Percentiles rank a stretch among this genome's conserved stretches.
These are phyloP conservation scores for Aspergillus olivimuriae DNA, from an alignment of 495 filamentous ascomycete species.

Conservation along the genomic window DNA sequence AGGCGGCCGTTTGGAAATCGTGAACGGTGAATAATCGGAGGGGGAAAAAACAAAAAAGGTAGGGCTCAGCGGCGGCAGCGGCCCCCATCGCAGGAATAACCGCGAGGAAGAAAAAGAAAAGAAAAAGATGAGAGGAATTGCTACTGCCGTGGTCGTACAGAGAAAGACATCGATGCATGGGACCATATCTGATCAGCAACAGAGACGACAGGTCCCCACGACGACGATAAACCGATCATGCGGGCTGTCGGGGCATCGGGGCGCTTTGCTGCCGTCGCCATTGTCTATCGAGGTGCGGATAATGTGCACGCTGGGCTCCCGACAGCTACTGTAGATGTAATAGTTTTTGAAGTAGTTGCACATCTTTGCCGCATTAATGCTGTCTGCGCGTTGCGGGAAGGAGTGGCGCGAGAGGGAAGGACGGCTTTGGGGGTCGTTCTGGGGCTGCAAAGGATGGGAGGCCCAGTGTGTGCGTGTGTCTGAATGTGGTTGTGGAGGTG, in stretches of 20 bases:
- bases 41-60: no score
- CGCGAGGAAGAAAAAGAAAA: no score
- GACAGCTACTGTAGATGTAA: slow-evolving; percentile 68
- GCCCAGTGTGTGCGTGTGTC: no score
- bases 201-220: slow-evolving; percentile 59
- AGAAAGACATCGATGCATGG: not conserved
- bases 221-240: slow-evolving; percentile 70
- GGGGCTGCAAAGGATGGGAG: no score
- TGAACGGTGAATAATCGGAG: no score
- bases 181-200: slow-evolving; percentile 16
- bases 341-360: slow-evolving; percentile 74
- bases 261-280: slow-evolving; percentile 44
- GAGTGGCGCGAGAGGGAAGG: no score
- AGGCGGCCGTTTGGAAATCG: slow-evolving; percentile 3
- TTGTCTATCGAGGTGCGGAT: slow-evolving; percentile 56
- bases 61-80: no score
- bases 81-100: no score
- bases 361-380: slow-evolving; percentile 44
- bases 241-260: slow-evolving; percentile 57
- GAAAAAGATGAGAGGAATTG: no score
- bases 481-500: no score
- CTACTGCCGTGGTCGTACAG: no score
- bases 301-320: slow-evolving; percentile 61
- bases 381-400: not conserved
- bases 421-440: no score